Percentiles rank a stretch among this genome's conserved stretches.
Evolutionary conservation across 2,329 filamentous ascomycete species (phyloP).

Genomic region (Fusarium poae): DNA sequence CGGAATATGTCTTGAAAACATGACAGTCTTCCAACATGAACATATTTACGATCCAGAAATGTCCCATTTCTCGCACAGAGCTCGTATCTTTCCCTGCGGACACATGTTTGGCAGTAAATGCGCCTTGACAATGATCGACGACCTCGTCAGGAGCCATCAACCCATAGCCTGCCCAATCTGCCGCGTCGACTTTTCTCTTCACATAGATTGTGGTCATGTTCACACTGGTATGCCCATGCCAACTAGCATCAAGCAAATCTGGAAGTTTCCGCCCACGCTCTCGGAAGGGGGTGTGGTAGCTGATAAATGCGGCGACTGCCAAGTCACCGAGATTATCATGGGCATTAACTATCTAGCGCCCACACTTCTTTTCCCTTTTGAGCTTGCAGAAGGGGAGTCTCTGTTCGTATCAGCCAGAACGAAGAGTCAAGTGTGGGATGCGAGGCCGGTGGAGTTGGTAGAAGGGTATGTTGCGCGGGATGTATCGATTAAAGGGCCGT

Average conservation of each 20-base stretch:
- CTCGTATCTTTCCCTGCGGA: conserved; percentile 33
- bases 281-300: conserved; percentile 11
- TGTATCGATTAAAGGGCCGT: neutral
- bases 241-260: neutral
- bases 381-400: neutral
- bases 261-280: neutral
- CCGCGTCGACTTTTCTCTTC: conserved; percentile 1
- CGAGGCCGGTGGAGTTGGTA: neutral
- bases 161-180: conserved; percentile 18
- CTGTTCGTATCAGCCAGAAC: neutral
- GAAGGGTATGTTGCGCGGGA: neutral
- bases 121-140: neutral
- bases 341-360: conserved; percentile 6
- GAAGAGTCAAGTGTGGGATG: no score
- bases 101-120: conserved; percentile 41
- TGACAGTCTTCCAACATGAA: conserved; percentile 29
- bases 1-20: conserved; percentile 22
- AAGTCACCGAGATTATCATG: neutral
- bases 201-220: conserved; percentile 2
- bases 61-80: conserved; percentile 6
- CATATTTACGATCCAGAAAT: neutral
- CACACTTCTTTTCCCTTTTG: neutral
- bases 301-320: conserved; percentile 20
- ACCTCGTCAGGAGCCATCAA: rapidly evolving
- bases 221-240: conserved; percentile 26